Conservation (phyloP, 768 basidiomycete genomes). For the Gautieria morchelliformis region DNA sequence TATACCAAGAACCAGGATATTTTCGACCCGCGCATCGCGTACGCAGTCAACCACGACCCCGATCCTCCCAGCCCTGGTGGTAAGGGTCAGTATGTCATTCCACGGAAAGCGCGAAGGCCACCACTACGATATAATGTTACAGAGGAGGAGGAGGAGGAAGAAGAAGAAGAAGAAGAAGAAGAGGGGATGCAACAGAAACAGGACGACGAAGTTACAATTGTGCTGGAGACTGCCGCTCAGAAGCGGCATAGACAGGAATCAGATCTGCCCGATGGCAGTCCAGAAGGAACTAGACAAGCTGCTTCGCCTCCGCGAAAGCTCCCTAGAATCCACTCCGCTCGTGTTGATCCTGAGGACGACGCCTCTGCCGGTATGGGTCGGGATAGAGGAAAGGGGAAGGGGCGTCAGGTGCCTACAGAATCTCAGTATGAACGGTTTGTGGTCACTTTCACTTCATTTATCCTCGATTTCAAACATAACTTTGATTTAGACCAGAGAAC, state of each 20-base stretch:
- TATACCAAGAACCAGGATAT: conserved; percentile 35
- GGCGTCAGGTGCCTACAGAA: not conserved
- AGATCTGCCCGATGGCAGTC: not conserved
- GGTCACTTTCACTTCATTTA: not conserved
- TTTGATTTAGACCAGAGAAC: not conserved
- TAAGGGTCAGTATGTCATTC: conserved; percentile 2
- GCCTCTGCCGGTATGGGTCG: not conserved
- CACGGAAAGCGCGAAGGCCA: not conserved
- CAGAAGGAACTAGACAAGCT: not conserved
- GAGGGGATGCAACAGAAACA: conserved; percentile 4
- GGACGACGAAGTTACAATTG: not conserved
- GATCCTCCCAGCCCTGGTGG: not conserved
- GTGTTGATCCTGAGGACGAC: conserved; percentile 1
- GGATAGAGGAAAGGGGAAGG: not conserved
- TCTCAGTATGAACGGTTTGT: not conserved
- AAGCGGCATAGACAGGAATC: not conserved
- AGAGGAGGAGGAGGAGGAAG: conserved; percentile 4
- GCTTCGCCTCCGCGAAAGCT: not conserved
- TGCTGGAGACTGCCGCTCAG: not conserved
- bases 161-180: conserved; percentile 8
- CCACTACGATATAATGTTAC: not conserved
- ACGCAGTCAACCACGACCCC: conserved; percentile 17
- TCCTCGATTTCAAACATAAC: not conserved
- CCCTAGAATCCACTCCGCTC: not conserved
- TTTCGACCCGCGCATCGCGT: conserved; percentile 33